Percentiles rank a stretch among this genome's conserved stretches.
Evolutionary conservation across 2,329 filamentous ascomycete species (phyloP).

Genomic region (Colletotrichum navitas): DNA sequence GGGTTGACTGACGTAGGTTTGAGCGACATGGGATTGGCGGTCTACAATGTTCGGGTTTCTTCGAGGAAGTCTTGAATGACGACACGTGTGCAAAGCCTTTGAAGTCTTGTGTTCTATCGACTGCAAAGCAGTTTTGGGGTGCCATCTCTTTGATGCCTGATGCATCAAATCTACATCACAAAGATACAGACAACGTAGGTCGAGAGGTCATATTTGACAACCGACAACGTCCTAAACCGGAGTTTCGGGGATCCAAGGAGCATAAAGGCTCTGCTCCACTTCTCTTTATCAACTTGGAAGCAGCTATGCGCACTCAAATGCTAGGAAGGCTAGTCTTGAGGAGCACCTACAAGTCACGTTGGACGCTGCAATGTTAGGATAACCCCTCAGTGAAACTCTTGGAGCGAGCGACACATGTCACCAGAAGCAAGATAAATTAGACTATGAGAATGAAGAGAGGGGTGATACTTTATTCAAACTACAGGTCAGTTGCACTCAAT

Average conservation of each 20-base stretch:
- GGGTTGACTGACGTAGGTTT: background rate
- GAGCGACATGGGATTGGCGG: too few species aligned
- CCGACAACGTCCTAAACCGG: too few species aligned
- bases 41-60: background rate
- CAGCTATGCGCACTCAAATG: too few species aligned
- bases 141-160: background rate
- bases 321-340: background rate
- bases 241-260: background rate
- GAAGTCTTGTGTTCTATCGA: background rate
- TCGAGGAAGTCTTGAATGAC: background rate
- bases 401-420: background rate
- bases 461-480: background rate
- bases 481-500: background rate
- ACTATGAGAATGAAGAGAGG: background rate
- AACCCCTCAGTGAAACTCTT: too few species aligned
- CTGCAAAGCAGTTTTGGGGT: background rate
- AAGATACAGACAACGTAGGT: background rate
- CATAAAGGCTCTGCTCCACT: background rate
- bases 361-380: background rate
- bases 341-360: background rate
- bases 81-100: background rate
- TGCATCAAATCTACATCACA: background rate
- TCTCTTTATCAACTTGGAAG: background rate
- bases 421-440: background rate
- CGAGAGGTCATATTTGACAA: background rate